A percentile compares a stretch with the other conserved stretches of the same genome.
Conservation (phyloP, 495 filamentous ascomycete species). For the Xylaria castorea region DNA sequence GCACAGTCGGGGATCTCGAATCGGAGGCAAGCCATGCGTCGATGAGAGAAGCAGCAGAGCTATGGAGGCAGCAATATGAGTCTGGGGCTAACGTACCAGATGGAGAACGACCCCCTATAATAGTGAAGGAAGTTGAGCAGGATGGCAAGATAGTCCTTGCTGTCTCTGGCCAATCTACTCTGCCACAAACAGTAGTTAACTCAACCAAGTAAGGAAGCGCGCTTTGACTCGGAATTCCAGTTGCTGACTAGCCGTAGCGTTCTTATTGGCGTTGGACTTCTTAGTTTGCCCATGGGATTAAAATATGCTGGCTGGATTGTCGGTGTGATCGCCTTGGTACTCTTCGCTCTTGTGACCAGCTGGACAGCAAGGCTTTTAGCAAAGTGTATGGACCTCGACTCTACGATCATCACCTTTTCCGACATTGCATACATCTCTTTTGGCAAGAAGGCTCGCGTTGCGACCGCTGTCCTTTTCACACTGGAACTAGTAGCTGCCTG, state of each 20-base stretch:
- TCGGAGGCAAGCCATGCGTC: constrained; percentile 71
- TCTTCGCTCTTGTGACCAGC: constrained; percentile 74
- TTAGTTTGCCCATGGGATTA: constrained; percentile 88
- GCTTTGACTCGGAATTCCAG: background rate
- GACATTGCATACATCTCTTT: constrained; percentile 94
- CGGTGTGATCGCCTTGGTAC: constrained; percentile 75
- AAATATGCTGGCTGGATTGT: constrained; percentile 92
- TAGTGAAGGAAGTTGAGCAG: constrained; percentile 87
- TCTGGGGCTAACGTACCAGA: constrained; percentile 54
- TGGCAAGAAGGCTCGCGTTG: constrained; percentile 78
- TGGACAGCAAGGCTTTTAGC: constrained; percentile 89
- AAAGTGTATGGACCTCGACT: constrained; percentile 86
- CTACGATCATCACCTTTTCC: constrained; percentile 80
- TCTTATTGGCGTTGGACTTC: constrained; percentile 86
- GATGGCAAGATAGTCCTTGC: constrained; percentile 84
- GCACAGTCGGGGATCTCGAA: constrained; percentile 62
- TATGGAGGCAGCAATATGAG: constrained; percentile 75
- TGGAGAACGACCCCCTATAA: constrained; percentile 75
- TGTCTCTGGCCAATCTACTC: constrained; percentile 87
- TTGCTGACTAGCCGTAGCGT: constrained; percentile 55
- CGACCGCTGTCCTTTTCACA: constrained; percentile 84
- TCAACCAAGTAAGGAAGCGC: constrained; percentile 71
- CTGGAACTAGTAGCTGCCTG: constrained; percentile 87
- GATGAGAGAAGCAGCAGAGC: constrained; percentile 71
- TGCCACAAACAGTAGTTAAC: constrained; percentile 96